A percentile compares a stretch with the other conserved stretches of the same genome.
Conservation (phyloP, 805 yeast genomes). For the Kuraishia floccosa region DNA sequence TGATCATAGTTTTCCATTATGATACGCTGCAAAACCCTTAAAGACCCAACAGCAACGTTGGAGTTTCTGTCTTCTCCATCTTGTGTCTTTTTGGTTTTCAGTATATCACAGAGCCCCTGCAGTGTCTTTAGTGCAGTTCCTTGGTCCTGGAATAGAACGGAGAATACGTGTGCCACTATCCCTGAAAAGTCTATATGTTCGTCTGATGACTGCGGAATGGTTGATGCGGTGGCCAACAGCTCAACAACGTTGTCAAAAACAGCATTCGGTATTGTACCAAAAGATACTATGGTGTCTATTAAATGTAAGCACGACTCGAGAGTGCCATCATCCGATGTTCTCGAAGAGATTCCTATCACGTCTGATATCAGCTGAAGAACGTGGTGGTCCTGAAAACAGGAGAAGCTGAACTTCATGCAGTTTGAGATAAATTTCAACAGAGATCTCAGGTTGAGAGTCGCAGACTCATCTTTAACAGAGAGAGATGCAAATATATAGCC, state of each 20-base stretch:
- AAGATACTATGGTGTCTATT: constrained; percentile 6
- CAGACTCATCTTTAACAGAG: too few species aligned
- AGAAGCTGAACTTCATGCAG: constrained; percentile 12
- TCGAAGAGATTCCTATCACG: constrained; percentile 6
- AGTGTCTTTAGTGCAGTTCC: constrained; percentile 6
- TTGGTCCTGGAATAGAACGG: too few species aligned
- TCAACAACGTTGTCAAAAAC: constrained; percentile 6
- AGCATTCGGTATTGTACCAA: constrained; percentile 8
- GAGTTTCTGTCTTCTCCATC: background rate
- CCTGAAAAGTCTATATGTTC: too few species aligned
- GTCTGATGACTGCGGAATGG: too few species aligned
- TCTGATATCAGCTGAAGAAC: constrained; percentile 4
- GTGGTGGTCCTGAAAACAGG: constrained; percentile 8
- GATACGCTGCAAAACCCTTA: background rate
- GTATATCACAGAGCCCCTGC: background rate
- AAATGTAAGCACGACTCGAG: constrained; percentile 7
- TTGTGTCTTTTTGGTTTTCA: background rate
- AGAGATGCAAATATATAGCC: too few species aligned
- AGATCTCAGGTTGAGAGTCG: too few species aligned
- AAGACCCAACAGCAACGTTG: constrained; percentile 1
- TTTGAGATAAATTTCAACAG: constrained; percentile 8
- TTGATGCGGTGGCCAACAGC: constrained; percentile 8
- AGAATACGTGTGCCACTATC: too few species aligned
- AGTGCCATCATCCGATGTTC: constrained; percentile 6
- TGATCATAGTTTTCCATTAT: background rate